These are phyloP conservation scores for Colletotrichum melonis DNA, from an alignment of 2,329 filamentous ascomycete genomes.

Conservation along the genomic window DNA sequence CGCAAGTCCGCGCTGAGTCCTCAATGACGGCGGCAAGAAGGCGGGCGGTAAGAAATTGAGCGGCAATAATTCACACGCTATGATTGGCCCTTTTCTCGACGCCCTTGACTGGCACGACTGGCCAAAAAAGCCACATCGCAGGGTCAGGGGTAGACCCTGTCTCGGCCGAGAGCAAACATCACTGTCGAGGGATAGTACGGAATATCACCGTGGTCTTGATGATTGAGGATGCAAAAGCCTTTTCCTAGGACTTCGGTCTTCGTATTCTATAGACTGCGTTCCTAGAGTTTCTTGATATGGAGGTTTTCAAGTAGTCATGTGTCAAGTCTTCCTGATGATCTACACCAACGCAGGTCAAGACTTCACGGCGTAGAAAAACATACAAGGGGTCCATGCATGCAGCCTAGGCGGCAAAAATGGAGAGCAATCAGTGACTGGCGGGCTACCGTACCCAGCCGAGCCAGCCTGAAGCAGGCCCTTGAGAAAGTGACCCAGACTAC, in stretches of 20 bases:
- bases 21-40: not conserved
- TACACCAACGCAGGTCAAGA: not conserved
- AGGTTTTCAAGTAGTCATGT: not conserved
- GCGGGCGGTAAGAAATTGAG: not conserved
- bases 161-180: not conserved
- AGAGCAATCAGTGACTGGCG: not conserved
- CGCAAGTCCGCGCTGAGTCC: not conserved
- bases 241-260: not conserved
- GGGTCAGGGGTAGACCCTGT: not conserved
- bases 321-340: not conserved
- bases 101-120: not conserved
- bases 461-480: not conserved
- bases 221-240: not conserved
- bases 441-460: not conserved
- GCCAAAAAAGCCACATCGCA: not conserved
- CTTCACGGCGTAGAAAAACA: not conserved
- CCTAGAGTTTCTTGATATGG: not conserved
- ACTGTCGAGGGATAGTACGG: not conserved
- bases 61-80: not conserved
- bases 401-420: not conserved
- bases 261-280: not conserved
- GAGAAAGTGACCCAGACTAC: not conserved
- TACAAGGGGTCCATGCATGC: not conserved
- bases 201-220: not conserved
- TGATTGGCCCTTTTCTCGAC: not conserved